Percentiles rank a stretch among this genome's conserved stretches.
Evolutionary conservation across 2,329 filamentous ascomycete species (phyloP).

Genomic region (Fusarium brevicatenulatum): DNA sequence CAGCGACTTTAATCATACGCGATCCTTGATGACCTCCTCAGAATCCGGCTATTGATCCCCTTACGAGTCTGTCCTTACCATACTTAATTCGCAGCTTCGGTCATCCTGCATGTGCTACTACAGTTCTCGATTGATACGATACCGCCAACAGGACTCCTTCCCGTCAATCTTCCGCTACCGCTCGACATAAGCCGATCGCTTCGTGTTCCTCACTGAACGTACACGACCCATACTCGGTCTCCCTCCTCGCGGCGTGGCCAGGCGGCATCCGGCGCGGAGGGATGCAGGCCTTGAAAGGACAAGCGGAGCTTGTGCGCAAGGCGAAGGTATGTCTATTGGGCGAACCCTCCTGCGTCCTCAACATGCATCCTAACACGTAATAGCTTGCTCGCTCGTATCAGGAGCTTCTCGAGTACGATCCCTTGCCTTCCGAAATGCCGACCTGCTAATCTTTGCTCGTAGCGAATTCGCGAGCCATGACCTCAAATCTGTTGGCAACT

Average conservation of each 20-base stretch:
- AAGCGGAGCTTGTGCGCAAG: slow-evolving; percentile 70
- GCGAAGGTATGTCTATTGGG: slow-evolving; percentile 60
- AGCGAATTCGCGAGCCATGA: slow-evolving; percentile 96
- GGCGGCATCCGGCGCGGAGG: slow-evolving; percentile 48
- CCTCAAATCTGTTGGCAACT: slow-evolving; percentile 92
- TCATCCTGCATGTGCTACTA: slow-evolving; percentile 37
- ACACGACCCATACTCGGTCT: slow-evolving; percentile 10
- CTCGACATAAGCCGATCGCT: slow-evolving; percentile 13
- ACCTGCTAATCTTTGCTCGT: slow-evolving; percentile 29
- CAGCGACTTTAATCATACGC: background rate
- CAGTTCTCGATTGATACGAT: slow-evolving; percentile 32
- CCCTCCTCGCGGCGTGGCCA: slow-evolving; percentile 37
- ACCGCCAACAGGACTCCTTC: slow-evolving; percentile 33
- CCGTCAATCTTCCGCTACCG: slow-evolving; percentile 12
- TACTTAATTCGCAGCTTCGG: slow-evolving; percentile 13
- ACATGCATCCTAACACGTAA: slow-evolving; percentile 1
- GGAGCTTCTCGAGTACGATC: slow-evolving; percentile 86
- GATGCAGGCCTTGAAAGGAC: slow-evolving; percentile 66
- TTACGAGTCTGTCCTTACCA: slow-evolving; percentile 19
- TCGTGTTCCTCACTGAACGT: slow-evolving; percentile 1
- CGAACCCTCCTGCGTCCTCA: background rate
- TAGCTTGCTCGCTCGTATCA: slow-evolving; percentile 97
- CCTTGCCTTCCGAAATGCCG: background rate
- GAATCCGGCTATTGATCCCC: background rate
- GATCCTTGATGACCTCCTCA: background rate